Percentiles rank a stretch among this genome's conserved stretches.
Evolutionary conservation across 768 basidiomycete species (phyloP).

Genomic region (Cyathus striatus): DNA sequence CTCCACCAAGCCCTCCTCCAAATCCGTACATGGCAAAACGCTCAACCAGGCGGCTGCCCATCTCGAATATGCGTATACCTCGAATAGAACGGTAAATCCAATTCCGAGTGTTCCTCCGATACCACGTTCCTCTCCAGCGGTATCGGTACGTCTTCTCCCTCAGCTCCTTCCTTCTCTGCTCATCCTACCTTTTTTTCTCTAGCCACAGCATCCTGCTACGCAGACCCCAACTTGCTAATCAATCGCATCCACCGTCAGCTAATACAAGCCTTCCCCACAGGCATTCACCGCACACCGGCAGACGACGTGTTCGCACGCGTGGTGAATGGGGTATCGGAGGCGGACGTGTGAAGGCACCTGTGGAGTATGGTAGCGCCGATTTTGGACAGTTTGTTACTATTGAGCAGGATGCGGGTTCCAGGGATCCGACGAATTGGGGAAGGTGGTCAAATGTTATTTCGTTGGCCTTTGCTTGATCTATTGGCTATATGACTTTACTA

Average conservation of each 20-base stretch:
- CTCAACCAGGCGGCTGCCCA: conserved; percentile 1
- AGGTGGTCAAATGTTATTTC: background rate
- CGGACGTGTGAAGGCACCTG: background rate
- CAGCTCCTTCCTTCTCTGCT: too few relatives aligned
- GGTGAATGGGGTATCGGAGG: background rate
- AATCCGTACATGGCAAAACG: conserved; percentile 1
- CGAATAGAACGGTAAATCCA: conserved; percentile 3
- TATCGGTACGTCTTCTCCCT: background rate
- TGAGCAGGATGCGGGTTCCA: background rate
- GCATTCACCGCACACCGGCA: background rate
- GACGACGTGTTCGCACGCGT: background rate
- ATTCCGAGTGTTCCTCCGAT: conserved; percentile 1
- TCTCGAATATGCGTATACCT: conserved; percentile 1
- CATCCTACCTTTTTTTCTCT: background rate
- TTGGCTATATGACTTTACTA: too few relatives aligned
- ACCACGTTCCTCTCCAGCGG: conserved; percentile 4
- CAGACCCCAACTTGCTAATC: background rate
- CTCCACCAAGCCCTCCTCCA: conserved; percentile 1
- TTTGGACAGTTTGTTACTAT: background rate
- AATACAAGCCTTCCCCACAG: background rate
- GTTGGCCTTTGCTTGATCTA: too few relatives aligned
- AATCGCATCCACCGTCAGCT: background rate
- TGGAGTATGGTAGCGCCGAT: background rate
- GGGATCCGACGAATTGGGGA: background rate
- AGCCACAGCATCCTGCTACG: background rate